Base-by-base conservation (phyloP, 805 yeast species). In the Cyberlindnera lachancei region DNA sequence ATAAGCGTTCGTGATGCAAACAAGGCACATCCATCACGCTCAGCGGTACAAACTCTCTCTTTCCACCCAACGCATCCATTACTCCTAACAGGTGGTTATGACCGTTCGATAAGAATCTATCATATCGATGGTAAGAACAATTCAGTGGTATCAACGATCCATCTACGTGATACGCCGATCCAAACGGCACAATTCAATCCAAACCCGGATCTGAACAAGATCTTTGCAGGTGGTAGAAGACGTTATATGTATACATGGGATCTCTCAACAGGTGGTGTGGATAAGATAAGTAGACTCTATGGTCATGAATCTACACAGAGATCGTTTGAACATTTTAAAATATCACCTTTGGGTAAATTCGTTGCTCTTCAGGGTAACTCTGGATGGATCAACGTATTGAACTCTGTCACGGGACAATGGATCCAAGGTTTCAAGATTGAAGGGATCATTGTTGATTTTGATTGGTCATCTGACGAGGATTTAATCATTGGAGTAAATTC, bases 241-340 rank as follows among this genome's bases (percentile, higher is more conserved):
- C 70, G 84, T 36, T 88, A 79, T 53, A 79, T 92, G 85, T 85
- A 82, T 59, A 78, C 86, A 30, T 88, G 97, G 95, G 88, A 87
- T 56, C 64, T 92, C 31, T 73, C 75, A 12, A 61, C 70, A 2
- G 87, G 90, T 10, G 66, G 64, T 14, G 75, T 87, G 27, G 95
- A 87, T 44, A 92, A 88, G 59, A 75, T 92, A 25, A 74, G 83
- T 33, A 74, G 96, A 57, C 60, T 90, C 68, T 90, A 88, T 54
- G 98, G 98, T 4, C 95, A 88, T 50, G 95, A 85, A 51, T 63
- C 69, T 22, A 74, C 79, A 22, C 97, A 90, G 62, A 71, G 73
- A 45, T 79, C 94, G 8, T 85, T 87, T 68, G 98, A 92, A 56
- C 70, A 79, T 47, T 90, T 92, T 59, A 76, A 77, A 51, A 39